phyloP scores from a whole-genome alignment of 306 rosid genomes.

The Carpinus fangiana region DNA sequence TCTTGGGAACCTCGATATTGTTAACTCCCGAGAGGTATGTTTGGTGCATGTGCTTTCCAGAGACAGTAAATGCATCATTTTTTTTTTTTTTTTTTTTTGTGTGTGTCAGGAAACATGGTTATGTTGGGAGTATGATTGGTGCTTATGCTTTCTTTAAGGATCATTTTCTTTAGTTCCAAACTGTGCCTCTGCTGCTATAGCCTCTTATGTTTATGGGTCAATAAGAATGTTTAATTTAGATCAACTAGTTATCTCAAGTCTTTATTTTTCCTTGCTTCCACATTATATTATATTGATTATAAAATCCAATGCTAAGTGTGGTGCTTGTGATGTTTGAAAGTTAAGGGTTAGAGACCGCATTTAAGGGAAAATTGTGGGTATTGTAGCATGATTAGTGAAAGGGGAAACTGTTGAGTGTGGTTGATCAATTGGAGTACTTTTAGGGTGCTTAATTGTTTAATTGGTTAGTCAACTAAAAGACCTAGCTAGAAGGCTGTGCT shows the following conservation, averaged over 20 bases:
- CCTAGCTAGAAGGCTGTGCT: background rate
- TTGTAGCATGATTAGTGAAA: background rate
- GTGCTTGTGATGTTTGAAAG: background rate
- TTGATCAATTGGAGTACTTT: background rate
- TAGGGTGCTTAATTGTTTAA: background rate
- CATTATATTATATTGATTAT: background rate
- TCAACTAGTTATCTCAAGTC: background rate
- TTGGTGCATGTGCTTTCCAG: conserved; percentile 30
- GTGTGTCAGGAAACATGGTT: background rate
- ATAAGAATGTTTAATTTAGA: background rate
- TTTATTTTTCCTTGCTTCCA: background rate
- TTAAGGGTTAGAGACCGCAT: background rate
- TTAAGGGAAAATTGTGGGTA: background rate
- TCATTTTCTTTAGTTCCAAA: background rate
- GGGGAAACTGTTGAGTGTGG: background rate
- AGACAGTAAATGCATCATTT: background rate
- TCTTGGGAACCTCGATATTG: conserved; percentile 86
- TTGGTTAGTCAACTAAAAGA: background rate
- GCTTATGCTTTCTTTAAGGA: background rate
- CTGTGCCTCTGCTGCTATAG: background rate
- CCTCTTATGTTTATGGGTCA: background rate
- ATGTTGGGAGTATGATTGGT: background rate
- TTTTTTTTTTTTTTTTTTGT: background rate
- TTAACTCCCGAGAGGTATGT: conserved; percentile 93
- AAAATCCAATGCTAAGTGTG: background rate